phyloP scores from a whole-genome alignment of 2,329 filamentous ascomycete genomes.

The Paraphaeosphaeria sporulosa region DNA sequence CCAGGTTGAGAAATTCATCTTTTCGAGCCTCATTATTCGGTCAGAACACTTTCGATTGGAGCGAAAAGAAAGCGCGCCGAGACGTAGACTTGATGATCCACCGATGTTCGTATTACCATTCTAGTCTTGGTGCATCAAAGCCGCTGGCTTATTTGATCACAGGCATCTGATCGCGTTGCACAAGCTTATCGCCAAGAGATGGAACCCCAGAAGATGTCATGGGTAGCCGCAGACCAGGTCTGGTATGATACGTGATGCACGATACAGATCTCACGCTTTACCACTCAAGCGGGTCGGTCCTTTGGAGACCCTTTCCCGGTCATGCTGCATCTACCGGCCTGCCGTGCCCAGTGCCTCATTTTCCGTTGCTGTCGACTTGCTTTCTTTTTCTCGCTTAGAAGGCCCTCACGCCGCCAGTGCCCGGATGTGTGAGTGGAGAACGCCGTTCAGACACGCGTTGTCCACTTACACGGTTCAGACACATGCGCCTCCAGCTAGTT shows the following conservation, averaged over 20 bases:
- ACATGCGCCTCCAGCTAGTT: slow-evolving; percentile 27
- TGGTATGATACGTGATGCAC: slow-evolving; percentile 34
- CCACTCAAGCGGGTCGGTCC: slow-evolving; percentile 38
- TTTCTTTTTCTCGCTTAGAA: slow-evolving; percentile 33
- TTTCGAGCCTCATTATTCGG: slow-evolving; percentile 38
- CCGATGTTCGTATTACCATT: slow-evolving; percentile 30
- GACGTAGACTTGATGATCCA: slow-evolving; percentile 28
- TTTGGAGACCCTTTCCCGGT: slow-evolving; percentile 25
- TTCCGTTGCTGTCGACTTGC: slow-evolving; percentile 17
- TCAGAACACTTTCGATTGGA: slow-evolving; percentile 22
- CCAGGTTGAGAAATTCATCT: slow-evolving; percentile 27
- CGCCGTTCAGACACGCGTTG: slow-evolving; percentile 21
- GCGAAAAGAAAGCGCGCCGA: slow-evolving; percentile 26
- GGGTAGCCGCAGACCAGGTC: slow-evolving; percentile 29
- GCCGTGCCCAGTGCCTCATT: slow-evolving; percentile 33
- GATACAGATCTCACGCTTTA: slow-evolving; percentile 39
- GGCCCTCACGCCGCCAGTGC: slow-evolving; percentile 15
- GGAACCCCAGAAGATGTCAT: slow-evolving; percentile 21
- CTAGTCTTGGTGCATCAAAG: slow-evolving; percentile 38
- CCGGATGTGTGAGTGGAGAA: slow-evolving; percentile 14
- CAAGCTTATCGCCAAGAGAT: slow-evolving; percentile 47
- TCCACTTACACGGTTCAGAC: slow-evolving; percentile 23
- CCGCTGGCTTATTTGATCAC: slow-evolving; percentile 31
- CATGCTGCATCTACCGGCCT: slow-evolving; percentile 21
- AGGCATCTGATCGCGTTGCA: slow-evolving; percentile 35